phyloP scores from a whole-genome alignment of 371 early-diverging fungal genomes.

The Mucor indicus region DNA sequence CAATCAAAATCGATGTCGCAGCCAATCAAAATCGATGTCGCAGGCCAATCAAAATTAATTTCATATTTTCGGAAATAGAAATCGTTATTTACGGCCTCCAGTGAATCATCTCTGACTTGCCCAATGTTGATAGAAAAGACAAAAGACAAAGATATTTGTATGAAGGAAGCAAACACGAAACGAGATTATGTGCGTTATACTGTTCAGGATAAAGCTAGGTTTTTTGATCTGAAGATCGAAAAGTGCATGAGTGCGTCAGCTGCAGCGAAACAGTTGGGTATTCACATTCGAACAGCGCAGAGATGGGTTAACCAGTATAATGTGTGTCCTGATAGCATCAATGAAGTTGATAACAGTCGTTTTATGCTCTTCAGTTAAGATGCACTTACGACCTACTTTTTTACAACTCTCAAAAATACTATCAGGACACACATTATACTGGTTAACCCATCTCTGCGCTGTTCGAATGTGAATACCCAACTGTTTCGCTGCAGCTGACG shows the following conservation, averaged over 20 bases:
- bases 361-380: slow-evolving; percentile 11
- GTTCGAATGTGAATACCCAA: slow-evolving; percentile 30
- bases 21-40: slow-evolving; percentile 9
- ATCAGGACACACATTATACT: slow-evolving; percentile 8
- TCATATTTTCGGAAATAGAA: slow-evolving; percentile 10
- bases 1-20: slow-evolving; percentile 9
- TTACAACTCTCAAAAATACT: slow-evolving; percentile 11
- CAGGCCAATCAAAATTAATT: slow-evolving; percentile 13
- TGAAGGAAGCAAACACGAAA: slow-evolving; percentile 7
- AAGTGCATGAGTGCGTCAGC: slow-evolving; percentile 14
- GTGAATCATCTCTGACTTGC: slow-evolving; percentile 10
- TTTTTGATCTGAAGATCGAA: slow-evolving; percentile 16
- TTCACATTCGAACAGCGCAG: too few relatives aligned
- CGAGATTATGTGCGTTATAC: slow-evolving; percentile 12
- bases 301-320: slow-evolving; percentile 5
- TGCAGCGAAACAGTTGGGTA: neutral
- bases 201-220: slow-evolving; percentile 8
- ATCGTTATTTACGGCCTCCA: neutral
- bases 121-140: slow-evolving; percentile 10
- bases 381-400: slow-evolving; percentile 3
- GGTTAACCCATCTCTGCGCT: slow-evolving; percentile 10
- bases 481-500: slow-evolving; percentile 14
- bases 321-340: slow-evolving; percentile 6
- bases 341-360: slow-evolving; percentile 2
- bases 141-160: slow-evolving; percentile 10